Base-by-base conservation (phyloP, 2,329 filamentous ascomycete genomes). In the Phialophora macrospora region DNA sequence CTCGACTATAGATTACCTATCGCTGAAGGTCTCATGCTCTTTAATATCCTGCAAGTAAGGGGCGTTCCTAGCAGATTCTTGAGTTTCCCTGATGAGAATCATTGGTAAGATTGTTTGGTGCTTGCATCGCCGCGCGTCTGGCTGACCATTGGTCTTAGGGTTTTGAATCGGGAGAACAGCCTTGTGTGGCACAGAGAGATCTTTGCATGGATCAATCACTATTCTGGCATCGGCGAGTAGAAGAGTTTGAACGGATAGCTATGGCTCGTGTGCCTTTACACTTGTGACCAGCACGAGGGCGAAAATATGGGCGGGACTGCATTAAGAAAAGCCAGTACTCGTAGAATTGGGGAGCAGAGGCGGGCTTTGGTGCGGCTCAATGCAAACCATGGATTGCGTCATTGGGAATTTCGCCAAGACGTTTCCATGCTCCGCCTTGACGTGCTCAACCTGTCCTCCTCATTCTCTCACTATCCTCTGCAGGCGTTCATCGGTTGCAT, bases 171-270 rank as follows among this genome's bases (percentile, higher is more conserved):
- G 0, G 93, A 96, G 78, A 97, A 97, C 77, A 90, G 88, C n/a
- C 79, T 96, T 20, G 85, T 94, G 4, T 97, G 93, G 93, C 92
- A 97, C 73, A 85, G 86, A 67, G 90, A 92, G 74, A 92, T 96
- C 17, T 75, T 96, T 17, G 85, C 84, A 48, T 97, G 90, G 87
- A 82, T 89, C 69, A 87, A 87, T 70, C 79, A 79, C 70, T 84
- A 85, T 55, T 77, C 78, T 2, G 78, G 78, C 2, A 58, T 63
- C 41, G 46, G 55, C 30, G 41, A 26, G 46, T 51, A 48, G 30
- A 17, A 17, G 5, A 24, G 2, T 4, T 51, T 22, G 9, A 49
- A 49, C 46, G 9, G 12, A 22, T 26, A 22, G 24, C 46, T 11
- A 26, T 22, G 46, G 38, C 14, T 41, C 14, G 4, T 14, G 4